Evolutionary conservation across 2,329 filamentous ascomycete genomes (phyloP).

Genomic region (Zymoseptoria brevis): DNA sequence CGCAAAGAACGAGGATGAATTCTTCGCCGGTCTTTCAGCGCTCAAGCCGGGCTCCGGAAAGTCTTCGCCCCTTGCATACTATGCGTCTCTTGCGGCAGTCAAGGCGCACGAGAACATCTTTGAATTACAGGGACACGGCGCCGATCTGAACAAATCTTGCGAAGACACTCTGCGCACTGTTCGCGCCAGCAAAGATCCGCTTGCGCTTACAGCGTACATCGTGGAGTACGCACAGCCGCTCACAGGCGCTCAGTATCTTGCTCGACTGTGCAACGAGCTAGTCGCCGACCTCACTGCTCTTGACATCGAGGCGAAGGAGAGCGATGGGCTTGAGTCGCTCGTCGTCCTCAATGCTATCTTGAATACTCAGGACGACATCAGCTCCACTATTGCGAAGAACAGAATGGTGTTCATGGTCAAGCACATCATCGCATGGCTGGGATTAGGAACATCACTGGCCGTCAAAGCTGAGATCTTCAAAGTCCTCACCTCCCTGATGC

Average conservation of each 20-base stretch:
- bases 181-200: slow-evolving; percentile 33
- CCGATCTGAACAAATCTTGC: slow-evolving; percentile 27
- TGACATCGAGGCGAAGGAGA: slow-evolving; percentile 29
- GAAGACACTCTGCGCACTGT: slow-evolving; percentile 29
- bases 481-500: slow-evolving; percentile 52
- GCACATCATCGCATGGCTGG: slow-evolving; percentile 65
- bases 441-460: slow-evolving; percentile 41
- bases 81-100: slow-evolving; percentile 34
- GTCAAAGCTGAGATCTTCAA: slow-evolving; percentile 51
- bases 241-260: slow-evolving; percentile 40
- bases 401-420: slow-evolving; percentile 76
- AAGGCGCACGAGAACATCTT: slow-evolving; percentile 32
- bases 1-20: neutral
- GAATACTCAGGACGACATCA: slow-evolving; percentile 40
- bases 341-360: slow-evolving; percentile 49
- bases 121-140: slow-evolving; percentile 36
- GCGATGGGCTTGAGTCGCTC: slow-evolving; percentile 37
- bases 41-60: neutral
- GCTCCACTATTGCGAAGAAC: slow-evolving; percentile 48
- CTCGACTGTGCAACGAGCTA: slow-evolving; percentile 51
- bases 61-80: slow-evolving; percentile 30
- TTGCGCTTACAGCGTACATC: slow-evolving; percentile 43
- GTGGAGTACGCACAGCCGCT: slow-evolving; percentile 44
- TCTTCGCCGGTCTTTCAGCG: neutral
- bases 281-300: slow-evolving; percentile 51